Conservation (phyloP, 2,329 filamentous ascomycete genomes). For the Zasmidium cellare region DNA sequence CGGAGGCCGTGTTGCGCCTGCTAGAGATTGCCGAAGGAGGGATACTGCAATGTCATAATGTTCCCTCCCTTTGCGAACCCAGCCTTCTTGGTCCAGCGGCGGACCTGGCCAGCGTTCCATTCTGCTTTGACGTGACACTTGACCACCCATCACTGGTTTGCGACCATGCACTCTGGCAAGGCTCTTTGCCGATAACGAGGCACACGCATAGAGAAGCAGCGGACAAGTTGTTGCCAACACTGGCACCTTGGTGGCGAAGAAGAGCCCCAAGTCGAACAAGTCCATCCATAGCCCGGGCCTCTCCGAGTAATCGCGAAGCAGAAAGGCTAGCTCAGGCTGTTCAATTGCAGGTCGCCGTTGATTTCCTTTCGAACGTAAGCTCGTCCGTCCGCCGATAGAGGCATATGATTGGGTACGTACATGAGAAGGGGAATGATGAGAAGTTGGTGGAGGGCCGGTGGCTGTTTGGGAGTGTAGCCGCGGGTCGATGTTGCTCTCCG, state of each 20-base stretch:
- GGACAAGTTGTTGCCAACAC: slow-evolving; percentile 54
- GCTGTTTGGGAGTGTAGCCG: slow-evolving; percentile 28
- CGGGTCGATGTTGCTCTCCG: slow-evolving; percentile 32
- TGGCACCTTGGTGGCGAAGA: slow-evolving; percentile 62
- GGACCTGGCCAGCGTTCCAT: slow-evolving; percentile 52
- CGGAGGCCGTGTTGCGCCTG: slow-evolving; percentile 27
- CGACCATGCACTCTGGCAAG: slow-evolving; percentile 55
- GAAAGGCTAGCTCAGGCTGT: slow-evolving; percentile 48
- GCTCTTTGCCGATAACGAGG: slow-evolving; percentile 63
- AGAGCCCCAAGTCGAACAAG: slow-evolving; percentile 57
- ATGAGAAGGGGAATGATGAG: slow-evolving; percentile 22
- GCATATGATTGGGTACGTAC: slow-evolving; percentile 33
- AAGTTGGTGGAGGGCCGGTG: slow-evolving; percentile 2
- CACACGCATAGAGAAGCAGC: slow-evolving; percentile 55
- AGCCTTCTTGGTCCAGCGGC: slow-evolving; percentile 41
- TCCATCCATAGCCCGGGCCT: slow-evolving; percentile 59
- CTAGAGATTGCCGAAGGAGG: slow-evolving; percentile 33
- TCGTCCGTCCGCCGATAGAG: slow-evolving; percentile 25
- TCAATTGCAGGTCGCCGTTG: slow-evolving; percentile 26
- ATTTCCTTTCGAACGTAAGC: slow-evolving; percentile 32
- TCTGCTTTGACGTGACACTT: slow-evolving; percentile 30
- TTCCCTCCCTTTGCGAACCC: slow-evolving; percentile 60
- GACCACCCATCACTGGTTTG: slow-evolving; percentile 53
- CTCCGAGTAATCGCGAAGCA: slow-evolving; percentile 61
- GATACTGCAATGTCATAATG: slow-evolving; percentile 56